Conservation (phyloP, 768 basidiomycete species). For the Tephrocybe sp. region DNA sequence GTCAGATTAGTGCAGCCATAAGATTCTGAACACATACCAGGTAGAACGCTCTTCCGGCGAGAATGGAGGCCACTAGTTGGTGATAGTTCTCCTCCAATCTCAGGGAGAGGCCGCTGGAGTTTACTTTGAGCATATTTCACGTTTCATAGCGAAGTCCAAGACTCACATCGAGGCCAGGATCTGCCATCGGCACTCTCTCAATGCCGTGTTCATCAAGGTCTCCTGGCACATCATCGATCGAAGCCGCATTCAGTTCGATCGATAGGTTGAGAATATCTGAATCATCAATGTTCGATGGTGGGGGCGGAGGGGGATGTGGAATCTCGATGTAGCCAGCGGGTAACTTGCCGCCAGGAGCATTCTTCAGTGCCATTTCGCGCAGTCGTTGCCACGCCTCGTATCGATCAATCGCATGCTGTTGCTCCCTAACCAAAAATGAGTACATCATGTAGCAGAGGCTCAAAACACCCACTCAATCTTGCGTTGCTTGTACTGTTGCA, state of each 20-base stretch:
- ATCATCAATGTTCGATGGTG: constrained; percentile 77
- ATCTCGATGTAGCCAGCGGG: constrained; percentile 72
- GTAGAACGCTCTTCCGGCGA: constrained; percentile 92
- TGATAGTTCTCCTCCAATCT: constrained; percentile 61
- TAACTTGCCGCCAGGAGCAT: constrained; percentile 64
- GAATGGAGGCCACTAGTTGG: constrained; percentile 74
- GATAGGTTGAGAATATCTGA: constrained; percentile 85
- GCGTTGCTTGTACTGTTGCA: constrained; percentile 90
- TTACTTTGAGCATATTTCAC: not conserved
- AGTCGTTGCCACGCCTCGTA: constrained; percentile 91
- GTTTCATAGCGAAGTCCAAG: constrained; percentile 15
- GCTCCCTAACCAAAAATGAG: constrained; percentile 57
- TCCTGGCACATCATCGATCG: constrained; percentile 71
- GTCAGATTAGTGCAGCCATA: not conserved
- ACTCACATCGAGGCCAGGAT: constrained; percentile 85
- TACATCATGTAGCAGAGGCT: not conserved
- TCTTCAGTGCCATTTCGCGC: constrained; percentile 72
- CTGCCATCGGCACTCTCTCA: constrained; percentile 89
- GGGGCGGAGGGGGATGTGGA: constrained; percentile 72
- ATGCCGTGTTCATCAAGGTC: constrained; percentile 81
- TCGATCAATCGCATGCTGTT: constrained; percentile 79
- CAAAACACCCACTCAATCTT: constrained; percentile 69
- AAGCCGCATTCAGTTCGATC: constrained; percentile 84
- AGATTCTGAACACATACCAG: constrained; percentile 51
- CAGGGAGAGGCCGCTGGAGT: constrained; percentile 63